Conservation (phyloP, 176 grass and related monocot species). For the Avena sativa region DNA sequence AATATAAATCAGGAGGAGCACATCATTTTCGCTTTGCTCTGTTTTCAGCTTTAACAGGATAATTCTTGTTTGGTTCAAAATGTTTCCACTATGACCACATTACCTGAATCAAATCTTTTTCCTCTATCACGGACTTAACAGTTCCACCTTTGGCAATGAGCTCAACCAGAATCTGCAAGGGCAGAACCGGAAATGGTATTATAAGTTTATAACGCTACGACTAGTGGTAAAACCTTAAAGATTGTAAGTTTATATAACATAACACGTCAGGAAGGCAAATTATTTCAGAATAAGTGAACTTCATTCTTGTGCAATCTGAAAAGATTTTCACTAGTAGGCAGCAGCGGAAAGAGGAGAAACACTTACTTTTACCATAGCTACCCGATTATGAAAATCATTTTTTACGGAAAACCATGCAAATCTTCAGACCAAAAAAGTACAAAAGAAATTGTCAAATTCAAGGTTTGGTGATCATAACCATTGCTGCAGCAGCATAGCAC, state of each 20-base stretch:
- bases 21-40: background rate
- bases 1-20: background rate
- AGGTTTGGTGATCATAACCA: background rate
- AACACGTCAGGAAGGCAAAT: background rate
- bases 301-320: constrained; percentile 26
- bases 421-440: background rate
- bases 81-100: background rate
- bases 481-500: background rate
- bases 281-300: constrained; percentile 7
- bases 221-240: background rate
- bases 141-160: constrained; percentile 84
- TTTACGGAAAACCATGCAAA: constrained; percentile 9
- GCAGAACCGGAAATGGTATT: constrained; percentile 20
- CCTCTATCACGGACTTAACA: constrained; percentile 81
- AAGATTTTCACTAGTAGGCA: background rate
- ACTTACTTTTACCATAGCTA: background rate
- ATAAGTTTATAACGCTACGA: background rate
- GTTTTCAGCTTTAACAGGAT: background rate
- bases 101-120: constrained; percentile 97
- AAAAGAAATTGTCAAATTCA: constrained; percentile 1
- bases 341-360: background rate
- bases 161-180: constrained; percentile 76
- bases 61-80: background rate
- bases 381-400: background rate
- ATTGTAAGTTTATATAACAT: background rate